Percentiles rank a stretch among this genome's conserved stretches.
These are phyloP conservation scores for Leccinum subtestaceum DNA, from an alignment of 768 basidiomycete genomes.

Conservation along the genomic window DNA sequence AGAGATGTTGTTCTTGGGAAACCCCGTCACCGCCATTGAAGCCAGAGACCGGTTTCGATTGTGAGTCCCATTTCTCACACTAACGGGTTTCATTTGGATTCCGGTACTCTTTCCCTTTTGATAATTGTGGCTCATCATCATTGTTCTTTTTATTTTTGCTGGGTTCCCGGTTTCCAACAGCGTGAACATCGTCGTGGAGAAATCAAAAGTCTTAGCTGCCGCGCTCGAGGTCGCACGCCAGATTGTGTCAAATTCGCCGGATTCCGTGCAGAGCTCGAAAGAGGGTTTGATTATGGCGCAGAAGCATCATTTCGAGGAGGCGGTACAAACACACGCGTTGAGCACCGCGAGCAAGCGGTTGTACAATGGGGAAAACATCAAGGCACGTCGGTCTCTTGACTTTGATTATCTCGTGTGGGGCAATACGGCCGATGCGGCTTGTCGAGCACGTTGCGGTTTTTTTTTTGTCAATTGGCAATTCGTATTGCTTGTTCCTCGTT, in stretches of 20 bases:
- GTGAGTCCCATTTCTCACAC: conserved; percentile 41
- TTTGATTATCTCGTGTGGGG: neutral
- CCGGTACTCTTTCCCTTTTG: conserved; percentile 4
- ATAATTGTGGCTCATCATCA: conserved; percentile 11
- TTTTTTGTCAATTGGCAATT: neutral
- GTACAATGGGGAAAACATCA: conserved; percentile 66
- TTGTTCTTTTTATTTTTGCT: conserved; percentile 1
- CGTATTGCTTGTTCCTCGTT: neutral
- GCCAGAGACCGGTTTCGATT: conserved; percentile 72
- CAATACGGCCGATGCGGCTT: neutral
- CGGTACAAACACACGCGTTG: conserved; percentile 44
- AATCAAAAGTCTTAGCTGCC: conserved; percentile 47
- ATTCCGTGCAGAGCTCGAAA: conserved; percentile 76
- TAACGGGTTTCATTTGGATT: neutral
- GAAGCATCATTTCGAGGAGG: conserved; percentile 49
- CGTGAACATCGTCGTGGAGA: conserved; percentile 68
- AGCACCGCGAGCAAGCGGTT: conserved; percentile 49
- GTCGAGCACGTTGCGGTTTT: conserved; percentile 2
- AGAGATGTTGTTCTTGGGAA: conserved; percentile 74
- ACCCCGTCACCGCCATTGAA: conserved; percentile 61
- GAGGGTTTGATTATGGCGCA: conserved; percentile 59
- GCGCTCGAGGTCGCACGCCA: conserved; percentile 61
- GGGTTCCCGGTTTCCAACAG: conserved; percentile 33
- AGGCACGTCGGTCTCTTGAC: conserved; percentile 39
- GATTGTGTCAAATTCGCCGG: conserved; percentile 68